These are phyloP conservation scores for Ceratocystis cacaofunesta DNA, from an alignment of 2,329 filamentous ascomycete species.

Conservation along the genomic window DNA sequence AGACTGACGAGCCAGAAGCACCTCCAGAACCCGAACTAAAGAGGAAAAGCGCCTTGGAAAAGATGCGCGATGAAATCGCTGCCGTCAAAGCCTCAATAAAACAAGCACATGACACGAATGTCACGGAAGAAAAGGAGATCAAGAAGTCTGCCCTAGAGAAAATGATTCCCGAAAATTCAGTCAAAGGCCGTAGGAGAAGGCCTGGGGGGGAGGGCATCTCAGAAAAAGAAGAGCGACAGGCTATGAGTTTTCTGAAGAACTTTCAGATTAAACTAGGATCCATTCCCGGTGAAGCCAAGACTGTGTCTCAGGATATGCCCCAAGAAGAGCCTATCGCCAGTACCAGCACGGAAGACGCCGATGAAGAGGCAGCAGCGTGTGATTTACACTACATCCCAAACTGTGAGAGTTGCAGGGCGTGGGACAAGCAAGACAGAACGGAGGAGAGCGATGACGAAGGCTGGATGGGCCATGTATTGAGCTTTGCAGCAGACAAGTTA, in stretches of 20 bases:
- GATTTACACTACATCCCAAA: conserved; percentile 93
- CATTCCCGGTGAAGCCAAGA: not conserved
- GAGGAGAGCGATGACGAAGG: conserved; percentile 36
- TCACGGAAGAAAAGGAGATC: conserved; percentile 36
- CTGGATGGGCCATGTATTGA: conserved; percentile 78
- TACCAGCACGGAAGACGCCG: conserved; percentile 26
- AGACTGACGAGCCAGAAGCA: conserved; percentile 3
- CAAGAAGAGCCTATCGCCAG: not conserved
- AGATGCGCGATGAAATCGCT: conserved; percentile 66
- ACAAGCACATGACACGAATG: conserved; percentile 33
- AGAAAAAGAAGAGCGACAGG: conserved; percentile 26
- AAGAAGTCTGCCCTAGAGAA: conserved; percentile 55
- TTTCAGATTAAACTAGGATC: conserved; percentile 11
- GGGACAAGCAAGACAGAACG: conserved; percentile 52
- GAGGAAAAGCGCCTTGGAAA: conserved; percentile 38
- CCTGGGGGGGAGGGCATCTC: conserved; percentile 39
- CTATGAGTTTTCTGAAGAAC: conserved; percentile 17
- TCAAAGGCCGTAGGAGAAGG: conserved; percentile 48
- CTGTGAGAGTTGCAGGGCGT: conserved; percentile 79
- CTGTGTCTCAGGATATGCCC: not conserved
- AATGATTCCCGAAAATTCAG: conserved; percentile 59
- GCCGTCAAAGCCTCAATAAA: conserved; percentile 71
- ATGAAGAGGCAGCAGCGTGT: conserved; percentile 63
- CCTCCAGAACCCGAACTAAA: conserved; percentile 18
- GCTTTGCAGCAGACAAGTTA: conserved; percentile 74